Percentiles rank a stretch among this genome's conserved stretches.
Evolutionary conservation across 129 eudicot genomes (phyloP).

Genomic region (Pittosporum tobira): DNA sequence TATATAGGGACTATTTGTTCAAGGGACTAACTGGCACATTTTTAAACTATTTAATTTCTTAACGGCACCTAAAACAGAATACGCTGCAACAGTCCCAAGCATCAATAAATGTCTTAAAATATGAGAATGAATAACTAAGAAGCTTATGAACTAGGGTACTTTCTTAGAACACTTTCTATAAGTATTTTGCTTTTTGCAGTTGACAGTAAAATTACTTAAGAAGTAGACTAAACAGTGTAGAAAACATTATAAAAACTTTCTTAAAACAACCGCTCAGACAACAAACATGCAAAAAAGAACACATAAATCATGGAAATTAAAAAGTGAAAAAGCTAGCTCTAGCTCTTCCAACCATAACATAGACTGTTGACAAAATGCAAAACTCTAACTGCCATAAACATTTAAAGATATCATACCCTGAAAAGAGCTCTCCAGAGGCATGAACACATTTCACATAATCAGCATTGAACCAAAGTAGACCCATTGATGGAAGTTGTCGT

Average conservation of each 20-base stretch:
- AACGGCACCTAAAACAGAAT: background rate
- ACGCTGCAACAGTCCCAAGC: background rate
- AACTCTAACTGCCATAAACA: background rate
- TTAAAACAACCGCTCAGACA: too few relatives aligned
- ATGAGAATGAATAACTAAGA: too few relatives aligned
- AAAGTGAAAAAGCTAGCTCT: background rate
- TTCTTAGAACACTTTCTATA: background rate
- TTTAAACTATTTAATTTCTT: background rate
- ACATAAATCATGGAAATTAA: background rate
- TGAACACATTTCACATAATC: conserved; percentile 95
- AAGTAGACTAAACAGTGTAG: too few relatives aligned
- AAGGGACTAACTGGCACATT: background rate
- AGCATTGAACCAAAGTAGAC: conserved; percentile 90
- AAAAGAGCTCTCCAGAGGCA: conserved; percentile 67
- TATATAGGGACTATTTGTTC: background rate
- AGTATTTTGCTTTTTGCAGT: background rate
- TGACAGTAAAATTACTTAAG: too few relatives aligned
- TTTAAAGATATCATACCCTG: conserved; percentile 46
- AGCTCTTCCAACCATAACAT: background rate
- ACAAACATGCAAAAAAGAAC: too few relatives aligned
- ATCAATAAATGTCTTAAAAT: background rate
- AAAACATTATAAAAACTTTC: background rate
- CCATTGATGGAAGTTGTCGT: conserved; percentile 70
- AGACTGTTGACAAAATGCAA: background rate
- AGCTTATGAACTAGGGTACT: background rate